Base-by-base conservation (phyloP, 2,329 filamentous ascomycete genomes). In the Chaetomiaceae sp. region DNA sequence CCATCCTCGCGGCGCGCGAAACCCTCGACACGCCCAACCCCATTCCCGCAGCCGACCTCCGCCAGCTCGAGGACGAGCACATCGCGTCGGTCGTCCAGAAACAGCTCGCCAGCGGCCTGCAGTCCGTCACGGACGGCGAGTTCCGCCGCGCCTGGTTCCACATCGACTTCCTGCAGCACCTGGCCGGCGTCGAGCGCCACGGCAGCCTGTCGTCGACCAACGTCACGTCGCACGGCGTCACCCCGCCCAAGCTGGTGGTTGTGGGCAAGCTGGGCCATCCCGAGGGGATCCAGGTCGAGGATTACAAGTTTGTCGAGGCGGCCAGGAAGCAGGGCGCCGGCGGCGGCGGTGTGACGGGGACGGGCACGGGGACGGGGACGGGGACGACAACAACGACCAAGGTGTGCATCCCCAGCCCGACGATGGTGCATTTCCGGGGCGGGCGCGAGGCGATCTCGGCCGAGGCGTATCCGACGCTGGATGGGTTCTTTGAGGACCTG, bases 351-450 rank as follows among this genome's bases (percentile, higher is more conserved):
- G n/a, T n/a, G n/a, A n/a, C n/a, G n/a, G n/a, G n/a, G n/a, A n/a
- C n/a, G n/a, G n/a, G n/a, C n/a, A n/a, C n/a, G n/a, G n/a, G n/a
- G n/a, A n/a, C n/a, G n/a, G n/a, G n/a, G n/a, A n/a, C n/a, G n/a
- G n/a, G n/a, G n/a, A 25, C 16, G 38, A 54, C 36, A 44, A 46
- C 53, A 38, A 61, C 62, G 33, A 58, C 75, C 36, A 82, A 82
- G 65, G 78, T 81, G 29, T 78, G 76, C 70, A 81, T 82, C 55
- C 78, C 79, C 3, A 74, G 69, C 36, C 79, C 79, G 11, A 81
- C 79, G n/a, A 81, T 81, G 78, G 73, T 81, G 46, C 78, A 81
- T 64, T 81, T 82, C 73, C 75, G 78, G 53, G 77, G 77, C 55
- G 76, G 73, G 10, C 71, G 78, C 29, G 75, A 78, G 20, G 71